Evolutionary conservation across 2,329 filamentous ascomycete species (phyloP).

Genomic region (Colletotrichum tropicale): DNA sequence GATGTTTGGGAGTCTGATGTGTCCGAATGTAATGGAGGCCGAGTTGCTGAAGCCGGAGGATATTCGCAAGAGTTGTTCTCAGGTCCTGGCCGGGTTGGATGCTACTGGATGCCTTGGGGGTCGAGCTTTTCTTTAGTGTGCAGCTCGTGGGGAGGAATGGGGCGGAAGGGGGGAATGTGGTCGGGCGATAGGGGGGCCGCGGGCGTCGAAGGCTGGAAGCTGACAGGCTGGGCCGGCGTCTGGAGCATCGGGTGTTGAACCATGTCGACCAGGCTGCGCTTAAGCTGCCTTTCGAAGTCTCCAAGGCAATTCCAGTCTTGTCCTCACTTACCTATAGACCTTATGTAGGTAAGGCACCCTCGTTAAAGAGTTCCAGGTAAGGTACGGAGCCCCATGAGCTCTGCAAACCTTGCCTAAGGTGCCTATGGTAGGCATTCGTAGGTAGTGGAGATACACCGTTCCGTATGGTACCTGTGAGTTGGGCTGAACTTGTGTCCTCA

Average conservation of each 20-base stretch:
- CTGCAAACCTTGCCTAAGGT: neutral
- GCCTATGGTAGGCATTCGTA: neutral
- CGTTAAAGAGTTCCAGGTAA: neutral
- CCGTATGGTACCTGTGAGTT: neutral
- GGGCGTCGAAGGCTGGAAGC: slow-evolving; percentile 3
- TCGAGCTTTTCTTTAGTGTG: slow-evolving; percentile 25
- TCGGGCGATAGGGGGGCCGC: slow-evolving; percentile 17
- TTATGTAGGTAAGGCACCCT: neutral
- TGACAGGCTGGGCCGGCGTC: slow-evolving; percentile 4
- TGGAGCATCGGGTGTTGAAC: neutral
- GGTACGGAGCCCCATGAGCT: neutral
- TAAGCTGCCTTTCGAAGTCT: neutral
- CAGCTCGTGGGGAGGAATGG: slow-evolving; percentile 18
- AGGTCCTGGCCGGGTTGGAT: slow-evolving; percentile 12
- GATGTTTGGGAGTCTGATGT: neutral
- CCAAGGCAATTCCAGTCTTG: neutral
- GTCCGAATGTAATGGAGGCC: neutral
- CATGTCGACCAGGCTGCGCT: neutral
- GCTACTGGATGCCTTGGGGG: slow-evolving; percentile 2
- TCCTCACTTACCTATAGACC: neutral
- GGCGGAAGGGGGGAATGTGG: slow-evolving; percentile 8
- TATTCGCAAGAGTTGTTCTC: slow-evolving; percentile 8
- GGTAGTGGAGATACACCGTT: neutral
- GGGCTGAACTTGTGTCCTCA: neutral
- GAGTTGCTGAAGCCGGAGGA: neutral